Percentiles rank a stretch among this genome's conserved stretches.
Evolutionary conservation across 2,329 filamentous ascomycete genomes (phyloP).

Genomic region (Aspergillus intermedius): DNA sequence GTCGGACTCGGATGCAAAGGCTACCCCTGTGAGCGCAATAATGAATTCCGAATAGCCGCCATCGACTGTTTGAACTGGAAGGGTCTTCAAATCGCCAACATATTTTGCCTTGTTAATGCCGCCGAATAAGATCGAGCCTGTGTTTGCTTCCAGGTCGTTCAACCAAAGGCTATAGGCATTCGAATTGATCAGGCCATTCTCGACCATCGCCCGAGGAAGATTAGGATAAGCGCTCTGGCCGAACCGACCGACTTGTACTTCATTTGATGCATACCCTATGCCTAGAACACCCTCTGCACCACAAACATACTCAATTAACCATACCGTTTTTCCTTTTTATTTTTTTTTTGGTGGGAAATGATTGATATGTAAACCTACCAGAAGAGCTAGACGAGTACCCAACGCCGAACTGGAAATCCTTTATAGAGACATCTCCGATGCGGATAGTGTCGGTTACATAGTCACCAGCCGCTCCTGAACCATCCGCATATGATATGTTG

Average conservation of each 20-base stretch:
- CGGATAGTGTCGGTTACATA: conserved; percentile 69
- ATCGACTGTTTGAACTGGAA: conserved; percentile 56
- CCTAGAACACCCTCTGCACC: conserved; percentile 67
- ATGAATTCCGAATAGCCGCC: conserved; percentile 57
- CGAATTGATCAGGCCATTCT: conserved; percentile 55
- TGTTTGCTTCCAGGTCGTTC: conserved; percentile 61
- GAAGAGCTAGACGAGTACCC: conserved; percentile 50
- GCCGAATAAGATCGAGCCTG: conserved; percentile 66
- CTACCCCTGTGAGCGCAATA: conserved; percentile 60
- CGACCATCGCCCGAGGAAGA: conserved; percentile 59
- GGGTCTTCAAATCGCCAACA: conserved; percentile 54
- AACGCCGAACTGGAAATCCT: conserved; percentile 54
- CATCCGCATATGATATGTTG: conserved; percentile 83
- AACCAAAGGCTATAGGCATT: conserved; percentile 70
- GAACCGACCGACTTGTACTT: conserved; percentile 50
- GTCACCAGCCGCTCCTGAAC: conserved; percentile 67
- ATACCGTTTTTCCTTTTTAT: too few species aligned
- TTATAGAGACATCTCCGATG: conserved; percentile 45
- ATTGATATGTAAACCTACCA: conserved; percentile 20
- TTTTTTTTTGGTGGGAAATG: too few species aligned
- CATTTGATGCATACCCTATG: conserved; percentile 74
- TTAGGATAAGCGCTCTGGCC: conserved; percentile 56
- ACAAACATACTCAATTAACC: too few species aligned
- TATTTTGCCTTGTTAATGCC: conserved; percentile 65
- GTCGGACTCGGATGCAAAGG: conserved; percentile 27